Evolutionary conservation across 1,284 basidiomycete species (phyloP), one percentile per base, ranked within the genome.

Genomic region (Pseudozyma tsukubaensis): DNA sequence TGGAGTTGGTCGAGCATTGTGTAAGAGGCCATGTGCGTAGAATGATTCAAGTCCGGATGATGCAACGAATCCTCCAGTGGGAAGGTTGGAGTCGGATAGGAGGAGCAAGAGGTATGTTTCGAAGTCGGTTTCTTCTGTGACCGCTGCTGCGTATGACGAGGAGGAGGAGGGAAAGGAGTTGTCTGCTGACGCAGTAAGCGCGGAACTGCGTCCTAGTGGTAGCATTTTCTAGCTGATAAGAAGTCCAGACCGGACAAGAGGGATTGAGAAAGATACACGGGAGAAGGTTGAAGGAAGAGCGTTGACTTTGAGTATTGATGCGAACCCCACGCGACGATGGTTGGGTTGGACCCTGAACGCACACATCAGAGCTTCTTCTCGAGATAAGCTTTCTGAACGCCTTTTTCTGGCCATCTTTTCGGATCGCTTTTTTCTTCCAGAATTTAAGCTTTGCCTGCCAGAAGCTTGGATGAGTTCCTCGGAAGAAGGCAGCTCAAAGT

Each of bases 11-110:
- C 49, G 51, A 11, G 52, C 24, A 34, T 67, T 61, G 42, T 74
- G 72, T 16, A 83, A 71, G 78, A 95, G 92, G 0, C 94, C 95
- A 84, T 99, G 96, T 40, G 92, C 91, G 36, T 89, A 86, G 82
- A 91, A 95, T 0, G 94, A 94, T 83, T 99, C 96, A 58, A 98
- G 88, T 0, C 96, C 96, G 1, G 93, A 90, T 0, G 94, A 95
- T 0, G 94, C 92, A 54, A 96, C 92, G 80, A 96, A 96, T 0
- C 94, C 91, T 35, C 94, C 94, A 0, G 83, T 84, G 7, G 83
- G 83, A 16, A 83, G 53, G 51, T 84, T 84, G n/a, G 80, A 83
- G 48, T 84, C 83, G 21, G 68, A 70, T 4, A 84, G 72, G 0
- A 84, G 61, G 18, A 80, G 73, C 11, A 83, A 49, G 5, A 84